These are phyloP conservation scores for Rheum nobile DNA, from an alignment of 148 eudicot species.

Conservation along the genomic window DNA sequence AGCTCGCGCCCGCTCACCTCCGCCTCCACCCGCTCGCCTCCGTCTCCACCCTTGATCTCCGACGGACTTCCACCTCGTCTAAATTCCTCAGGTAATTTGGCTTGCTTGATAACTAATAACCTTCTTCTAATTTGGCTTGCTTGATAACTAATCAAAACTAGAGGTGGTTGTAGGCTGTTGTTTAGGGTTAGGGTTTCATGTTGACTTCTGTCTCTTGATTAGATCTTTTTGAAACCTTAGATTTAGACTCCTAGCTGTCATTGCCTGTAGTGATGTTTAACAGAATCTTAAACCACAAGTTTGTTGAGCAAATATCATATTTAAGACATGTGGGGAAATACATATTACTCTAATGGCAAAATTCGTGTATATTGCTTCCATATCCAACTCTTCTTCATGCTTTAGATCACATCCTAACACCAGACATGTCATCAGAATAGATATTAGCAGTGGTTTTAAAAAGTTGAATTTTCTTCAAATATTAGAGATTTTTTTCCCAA, in stretches of 20 bases:
- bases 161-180: too few relatives aligned
- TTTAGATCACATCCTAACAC: constrained; percentile 72
- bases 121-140: too few relatives aligned
- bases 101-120: too few relatives aligned
- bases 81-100: too few relatives aligned
- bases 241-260: constrained; percentile 96
- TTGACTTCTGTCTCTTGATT: constrained; percentile 29
- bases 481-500: too few relatives aligned
- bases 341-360: constrained; percentile 70
- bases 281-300: background rate
- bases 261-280: constrained; percentile 35
- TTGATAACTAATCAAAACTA: too few relatives aligned
- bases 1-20: too few relatives aligned
- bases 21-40: too few relatives aligned
- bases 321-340: background rate
- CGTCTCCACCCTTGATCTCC: too few relatives aligned
- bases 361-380: constrained; percentile 58
- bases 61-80: too few relatives aligned
- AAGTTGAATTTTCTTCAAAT: background rate
- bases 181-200: too few relatives aligned
- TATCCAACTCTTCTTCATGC: constrained; percentile 77
- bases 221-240: constrained; percentile 46
- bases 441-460: background rate
- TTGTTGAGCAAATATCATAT: background rate
- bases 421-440: background rate